Evolutionary conservation across 768 basidiomycete species (phyloP).

Genomic region (Suillus fuscotomentosus): DNA sequence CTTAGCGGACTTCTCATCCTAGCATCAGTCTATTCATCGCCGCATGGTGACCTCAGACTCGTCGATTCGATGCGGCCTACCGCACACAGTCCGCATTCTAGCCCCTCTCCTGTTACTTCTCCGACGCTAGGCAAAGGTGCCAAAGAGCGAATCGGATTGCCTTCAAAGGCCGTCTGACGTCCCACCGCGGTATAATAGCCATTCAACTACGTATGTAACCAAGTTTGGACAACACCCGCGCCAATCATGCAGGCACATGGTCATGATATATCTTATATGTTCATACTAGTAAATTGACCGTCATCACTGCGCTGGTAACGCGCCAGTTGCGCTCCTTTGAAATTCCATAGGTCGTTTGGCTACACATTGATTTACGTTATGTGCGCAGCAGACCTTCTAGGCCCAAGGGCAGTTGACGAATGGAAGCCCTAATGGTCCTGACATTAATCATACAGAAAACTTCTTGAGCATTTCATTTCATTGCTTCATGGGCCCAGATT

Average conservation of each 20-base stretch:
- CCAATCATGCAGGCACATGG: not conserved
- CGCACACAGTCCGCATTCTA: not conserved
- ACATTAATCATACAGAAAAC: not conserved
- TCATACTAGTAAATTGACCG: not conserved
- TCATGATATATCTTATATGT: not conserved
- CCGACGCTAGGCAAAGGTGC: not conserved
- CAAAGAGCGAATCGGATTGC: not conserved
- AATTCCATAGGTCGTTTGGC: not conserved
- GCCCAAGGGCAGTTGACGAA: not conserved
- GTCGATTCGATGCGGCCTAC: not conserved
- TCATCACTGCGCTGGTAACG: not conserved
- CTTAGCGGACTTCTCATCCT: not conserved
- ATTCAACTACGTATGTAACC: not conserved
- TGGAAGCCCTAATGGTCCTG: not conserved
- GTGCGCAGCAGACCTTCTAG: not conserved
- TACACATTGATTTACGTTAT: not conserved
- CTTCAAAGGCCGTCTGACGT: not conserved
- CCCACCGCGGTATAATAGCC: not conserved
- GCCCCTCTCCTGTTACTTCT: not conserved
- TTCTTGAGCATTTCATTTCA: not conserved
- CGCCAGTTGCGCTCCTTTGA: not conserved
- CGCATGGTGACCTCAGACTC: not conserved
- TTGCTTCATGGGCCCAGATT: not conserved
- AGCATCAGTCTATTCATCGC: not conserved
- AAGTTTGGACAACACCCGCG: not conserved